A percentile compares a stretch with the other conserved stretches of the same genome.
Evolutionary conservation across 768 basidiomycete species (phyloP).

Genomic region (Psilocybe tampanensis): DNA sequence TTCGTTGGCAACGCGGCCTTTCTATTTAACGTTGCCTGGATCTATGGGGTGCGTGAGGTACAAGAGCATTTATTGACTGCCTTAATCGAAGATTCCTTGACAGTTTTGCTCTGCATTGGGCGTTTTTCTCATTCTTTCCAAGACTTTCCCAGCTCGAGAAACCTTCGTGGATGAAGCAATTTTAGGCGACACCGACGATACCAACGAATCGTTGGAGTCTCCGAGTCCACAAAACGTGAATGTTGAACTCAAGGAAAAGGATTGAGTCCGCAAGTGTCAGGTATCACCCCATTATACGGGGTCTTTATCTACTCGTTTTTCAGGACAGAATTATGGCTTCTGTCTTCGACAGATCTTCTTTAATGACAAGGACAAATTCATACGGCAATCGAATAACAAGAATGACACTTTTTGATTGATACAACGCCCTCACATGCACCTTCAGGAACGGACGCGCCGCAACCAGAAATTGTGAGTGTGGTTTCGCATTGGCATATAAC

Average conservation of each 20-base stretch:
- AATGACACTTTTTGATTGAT: not conserved
- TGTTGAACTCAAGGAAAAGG: conserved; percentile 8
- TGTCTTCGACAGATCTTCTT: not conserved
- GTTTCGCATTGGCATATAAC: not conserved
- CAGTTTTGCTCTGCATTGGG: conserved; percentile 41
- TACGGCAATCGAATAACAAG: not conserved
- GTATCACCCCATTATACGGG: not conserved
- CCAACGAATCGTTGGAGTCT: conserved; percentile 8
- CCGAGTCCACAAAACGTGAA: conserved; percentile 13
- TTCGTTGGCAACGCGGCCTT: conserved; percentile 56
- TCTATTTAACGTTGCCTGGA: conserved; percentile 74
- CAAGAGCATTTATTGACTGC: not conserved
- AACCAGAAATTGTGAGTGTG: not conserved
- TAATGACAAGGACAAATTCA: not conserved
- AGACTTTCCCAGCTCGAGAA: conserved; percentile 41
- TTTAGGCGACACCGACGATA: conserved; percentile 28
- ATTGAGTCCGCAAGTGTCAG: not conserved
- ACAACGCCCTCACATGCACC: too few species aligned
- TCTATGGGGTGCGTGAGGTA: conserved; percentile 66
- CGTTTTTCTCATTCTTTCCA: conserved; percentile 40
- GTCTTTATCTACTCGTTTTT: not conserved
- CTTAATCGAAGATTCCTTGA: not conserved
- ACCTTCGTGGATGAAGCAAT: conserved; percentile 40
- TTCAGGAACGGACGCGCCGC: not conserved
- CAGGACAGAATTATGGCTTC: not conserved